Evolutionary conservation across 768 basidiomycete species (phyloP).

Genomic region (Sporobolomyces roseus): DNA sequence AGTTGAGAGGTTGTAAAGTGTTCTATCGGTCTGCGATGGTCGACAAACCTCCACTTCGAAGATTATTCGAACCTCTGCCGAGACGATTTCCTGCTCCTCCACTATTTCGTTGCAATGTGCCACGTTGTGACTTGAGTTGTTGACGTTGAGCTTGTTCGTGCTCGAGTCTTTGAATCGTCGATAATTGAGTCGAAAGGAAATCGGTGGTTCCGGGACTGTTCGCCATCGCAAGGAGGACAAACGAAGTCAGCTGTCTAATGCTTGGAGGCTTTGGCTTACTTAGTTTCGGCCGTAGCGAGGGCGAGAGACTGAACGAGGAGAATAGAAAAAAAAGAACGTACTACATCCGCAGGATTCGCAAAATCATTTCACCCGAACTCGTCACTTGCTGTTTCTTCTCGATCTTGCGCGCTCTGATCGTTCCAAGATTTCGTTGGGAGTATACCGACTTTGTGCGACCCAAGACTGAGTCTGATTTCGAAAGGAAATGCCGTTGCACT

Average conservation of each 20-base stretch:
- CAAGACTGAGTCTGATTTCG: constrained; percentile 58
- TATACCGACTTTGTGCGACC: constrained; percentile 91
- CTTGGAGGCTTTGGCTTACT: background rate
- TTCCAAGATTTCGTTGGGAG: constrained; percentile 87
- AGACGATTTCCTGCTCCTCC: background rate
- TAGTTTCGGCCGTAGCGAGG: constrained; percentile 4
- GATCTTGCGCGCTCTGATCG: constrained; percentile 87
- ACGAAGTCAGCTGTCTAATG: background rate
- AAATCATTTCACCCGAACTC: constrained; percentile 77
- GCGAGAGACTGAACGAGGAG: background rate
- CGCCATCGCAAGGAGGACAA: background rate
- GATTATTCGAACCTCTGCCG: background rate
- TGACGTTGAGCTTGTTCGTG: constrained; percentile 57
- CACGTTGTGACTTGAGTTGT: constrained; percentile 20
- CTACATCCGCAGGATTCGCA: constrained; percentile 85
- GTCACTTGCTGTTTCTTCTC: constrained; percentile 73
- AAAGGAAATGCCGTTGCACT: constrained; percentile 31
- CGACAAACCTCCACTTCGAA: constrained; percentile 4
- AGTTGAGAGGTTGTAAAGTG: no score
- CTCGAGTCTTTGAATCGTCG: constrained; percentile 75
- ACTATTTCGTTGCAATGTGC: constrained; percentile 25
- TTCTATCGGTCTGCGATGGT: constrained; percentile 15
- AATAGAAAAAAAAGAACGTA: constrained; percentile 4
- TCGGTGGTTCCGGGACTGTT: constrained; percentile 71
- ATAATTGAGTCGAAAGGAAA: constrained; percentile 80